These are phyloP conservation scores for Botrytis galanthina DNA, from an alignment of 2,329 filamentous ascomycete species.

Conservation along the genomic window DNA sequence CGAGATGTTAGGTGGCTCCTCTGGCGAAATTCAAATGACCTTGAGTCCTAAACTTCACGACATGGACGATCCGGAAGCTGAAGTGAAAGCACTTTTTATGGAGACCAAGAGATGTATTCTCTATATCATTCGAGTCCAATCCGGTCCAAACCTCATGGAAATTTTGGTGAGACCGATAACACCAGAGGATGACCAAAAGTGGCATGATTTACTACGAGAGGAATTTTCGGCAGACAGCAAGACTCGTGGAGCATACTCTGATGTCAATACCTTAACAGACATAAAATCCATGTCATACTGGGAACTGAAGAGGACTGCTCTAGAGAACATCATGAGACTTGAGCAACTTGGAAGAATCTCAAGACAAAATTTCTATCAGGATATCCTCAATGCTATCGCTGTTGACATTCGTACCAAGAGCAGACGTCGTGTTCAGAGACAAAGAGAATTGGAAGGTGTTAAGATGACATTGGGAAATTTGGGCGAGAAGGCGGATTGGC, in stretches of 20 bases:
- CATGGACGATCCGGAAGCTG: constrained; percentile 87
- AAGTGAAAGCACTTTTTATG: constrained; percentile 91
- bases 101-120: constrained; percentile 96
- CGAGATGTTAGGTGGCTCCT: constrained; percentile 83
- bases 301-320: constrained; percentile 85
- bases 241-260: constrained; percentile 83
- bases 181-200: constrained; percentile 84
- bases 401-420: constrained; percentile 97
- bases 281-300: constrained; percentile 86
- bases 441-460: constrained; percentile 85
- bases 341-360: constrained; percentile 86
- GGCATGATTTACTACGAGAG: constrained; percentile 76
- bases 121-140: constrained; percentile 96
- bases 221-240: constrained; percentile 70
- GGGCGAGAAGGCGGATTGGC: constrained; percentile 83
- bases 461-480: constrained; percentile 71
- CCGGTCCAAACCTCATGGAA: constrained; percentile 86
- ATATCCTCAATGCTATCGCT: constrained; percentile 95
- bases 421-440: constrained; percentile 82
- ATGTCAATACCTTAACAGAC: constrained; percentile 78
- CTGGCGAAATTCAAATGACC: constrained; percentile 82
- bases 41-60: constrained; percentile 87
- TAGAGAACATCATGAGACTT: constrained; percentile 90
- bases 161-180: constrained; percentile 89
- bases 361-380: constrained; percentile 87